Evolutionary conservation across 148 eudicot species (phyloP), one percentile per base, ranked within the genome.

Genomic region (Tetragonia tetragonoides): DNA sequence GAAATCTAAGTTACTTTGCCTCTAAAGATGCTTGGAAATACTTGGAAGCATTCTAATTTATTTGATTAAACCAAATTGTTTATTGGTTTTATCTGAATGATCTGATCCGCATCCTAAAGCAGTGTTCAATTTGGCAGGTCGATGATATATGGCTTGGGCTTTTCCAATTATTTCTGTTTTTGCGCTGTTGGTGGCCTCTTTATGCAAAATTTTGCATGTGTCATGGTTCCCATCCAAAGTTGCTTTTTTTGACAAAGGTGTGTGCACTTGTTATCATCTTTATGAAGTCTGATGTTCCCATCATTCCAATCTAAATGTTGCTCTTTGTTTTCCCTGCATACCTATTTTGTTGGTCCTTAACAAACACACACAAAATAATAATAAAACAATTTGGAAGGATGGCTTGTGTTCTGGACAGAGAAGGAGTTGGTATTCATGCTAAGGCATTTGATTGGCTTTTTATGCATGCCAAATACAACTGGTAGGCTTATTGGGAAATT

Each of bases 131-230:
- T 70, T 38, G 4, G 57, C 79, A 75, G 78, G 78, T 74, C 15
- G 46, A 49, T 67, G 70, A 75, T 39, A 53, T 17, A 85, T 85
- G 88, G 88, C 76, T 56, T 85, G 84, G 85, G 16, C 66, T 5
- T 8, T 77, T 39, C 40, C 84, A 59, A 42, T 74, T 46, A 15
- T 81, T 63, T 76, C 85, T 41, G 59, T 64, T 23, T 42, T 70
- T 9, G 81, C 77, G 66, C 6, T 86, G 24, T 86, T 85, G 86
- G 51, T 79, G 60, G 83, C 85, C 34, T 76, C 88, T 65, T 18
- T 84, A 24, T 84, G 84, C 81, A 86, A 79, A 75, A 74, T 85
- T 24, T 76, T 81, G 74, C 41, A 63, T 46, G 46, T 73, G 21
- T 74, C 83, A 21, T 76, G 67, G 24, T 83, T 80, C 44, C 84